Conservation (phyloP, 73 alveolate genomes). For the Paramecium tetraurelia region DNA sequence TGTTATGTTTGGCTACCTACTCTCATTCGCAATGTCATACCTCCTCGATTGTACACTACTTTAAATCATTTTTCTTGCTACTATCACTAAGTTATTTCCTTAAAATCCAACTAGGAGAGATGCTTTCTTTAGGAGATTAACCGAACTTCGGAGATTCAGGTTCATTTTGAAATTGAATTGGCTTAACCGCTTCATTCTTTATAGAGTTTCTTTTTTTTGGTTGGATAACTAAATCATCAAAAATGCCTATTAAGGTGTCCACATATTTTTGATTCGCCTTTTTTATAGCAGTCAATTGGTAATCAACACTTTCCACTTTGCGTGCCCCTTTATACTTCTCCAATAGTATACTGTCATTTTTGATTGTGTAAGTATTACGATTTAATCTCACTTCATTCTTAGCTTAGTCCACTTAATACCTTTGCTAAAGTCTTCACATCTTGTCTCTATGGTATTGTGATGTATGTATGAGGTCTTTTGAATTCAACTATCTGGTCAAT, state of each 20-base stretch:
- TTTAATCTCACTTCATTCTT: neutral
- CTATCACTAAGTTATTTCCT: neutral
- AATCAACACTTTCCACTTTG: neutral
- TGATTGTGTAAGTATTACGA: neutral
- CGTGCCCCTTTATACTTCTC: conserved; percentile 6
- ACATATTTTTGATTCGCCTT: neutral
- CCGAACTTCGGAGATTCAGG: conserved; percentile 48
- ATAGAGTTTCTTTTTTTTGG: neutral
- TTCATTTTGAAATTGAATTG: neutral
- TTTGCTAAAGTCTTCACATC: neutral
- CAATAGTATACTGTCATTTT: neutral
- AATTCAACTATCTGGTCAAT: neutral
- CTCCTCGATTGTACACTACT: neutral
- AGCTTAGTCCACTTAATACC: neutral
- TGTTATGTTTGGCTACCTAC: conserved; percentile 84
- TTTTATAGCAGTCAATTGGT: neutral
- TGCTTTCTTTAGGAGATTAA: neutral
- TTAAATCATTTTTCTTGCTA: neutral
- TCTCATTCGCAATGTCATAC: conserved; percentile 61
- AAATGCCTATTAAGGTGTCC: neutral
- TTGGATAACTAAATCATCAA: neutral
- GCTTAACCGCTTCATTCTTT: neutral
- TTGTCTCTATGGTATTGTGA: conserved; percentile 27
- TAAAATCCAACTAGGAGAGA: neutral
- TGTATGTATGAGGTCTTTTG: conserved; percentile 29